Percentiles rank a stretch among this genome's conserved stretches.
phyloP scores from a whole-genome alignment of 495 filamentous ascomycete genomes.

The Tuber calosporum region DNA sequence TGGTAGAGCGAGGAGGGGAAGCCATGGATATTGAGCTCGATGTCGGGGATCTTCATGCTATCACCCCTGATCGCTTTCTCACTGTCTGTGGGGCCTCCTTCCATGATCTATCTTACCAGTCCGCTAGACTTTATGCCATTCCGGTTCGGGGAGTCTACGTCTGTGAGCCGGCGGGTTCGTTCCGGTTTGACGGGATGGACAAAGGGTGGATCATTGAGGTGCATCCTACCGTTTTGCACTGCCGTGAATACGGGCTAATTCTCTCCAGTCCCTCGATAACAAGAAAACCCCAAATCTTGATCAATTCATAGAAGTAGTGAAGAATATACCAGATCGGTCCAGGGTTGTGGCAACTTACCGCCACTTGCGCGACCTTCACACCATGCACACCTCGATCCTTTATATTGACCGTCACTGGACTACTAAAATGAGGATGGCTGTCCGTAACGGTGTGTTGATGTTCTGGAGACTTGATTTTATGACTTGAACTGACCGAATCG shows the following conservation, averaged over 20 bases:
- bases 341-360: constrained; percentile 91
- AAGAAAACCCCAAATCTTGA: constrained; percentile 78
- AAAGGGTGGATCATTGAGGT: constrained; percentile 87
- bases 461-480: background rate
- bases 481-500: constrained; percentile 7
- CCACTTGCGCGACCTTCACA: constrained; percentile 90
- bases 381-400: constrained; percentile 82
- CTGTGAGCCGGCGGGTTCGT: constrained; percentile 90
- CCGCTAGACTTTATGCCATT: constrained; percentile 87
- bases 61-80: constrained; percentile 92
- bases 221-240: background rate
- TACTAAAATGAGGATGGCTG: constrained; percentile 83
- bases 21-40: constrained; percentile 76
- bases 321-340: constrained; percentile 76
- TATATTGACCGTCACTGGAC: constrained; percentile 94
- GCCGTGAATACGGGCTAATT: constrained; percentile 7
- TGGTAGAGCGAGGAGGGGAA: constrained; percentile 80
- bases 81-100: constrained; percentile 88
- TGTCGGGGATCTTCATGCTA: constrained; percentile 86
- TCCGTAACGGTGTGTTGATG: constrained; percentile 56
- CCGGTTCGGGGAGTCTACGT: constrained; percentile 86
- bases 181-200: constrained; percentile 75
- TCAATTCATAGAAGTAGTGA: constrained; percentile 86
- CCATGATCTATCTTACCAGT: constrained; percentile 93
- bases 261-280: constrained; percentile 62